Conservation (phyloP, 805 yeast genomes). For the Wickerhamiella occidentalis region DNA sequence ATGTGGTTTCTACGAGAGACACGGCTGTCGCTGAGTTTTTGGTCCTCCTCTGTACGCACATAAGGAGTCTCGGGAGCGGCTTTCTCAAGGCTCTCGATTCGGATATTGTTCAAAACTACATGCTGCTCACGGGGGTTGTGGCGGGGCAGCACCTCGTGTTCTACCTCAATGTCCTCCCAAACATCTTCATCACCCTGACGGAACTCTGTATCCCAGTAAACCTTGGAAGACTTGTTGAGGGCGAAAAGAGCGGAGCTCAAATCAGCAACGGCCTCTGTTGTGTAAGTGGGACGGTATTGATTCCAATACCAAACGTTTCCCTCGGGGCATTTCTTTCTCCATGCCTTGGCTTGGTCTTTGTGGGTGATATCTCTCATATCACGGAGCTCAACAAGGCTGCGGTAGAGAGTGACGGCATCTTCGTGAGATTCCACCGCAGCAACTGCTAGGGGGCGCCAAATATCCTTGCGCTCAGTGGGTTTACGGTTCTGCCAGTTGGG, state of each 20-base stretch:
- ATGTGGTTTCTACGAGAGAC: conserved; percentile 12
- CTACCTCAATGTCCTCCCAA: conserved; percentile 51
- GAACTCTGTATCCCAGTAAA: conserved; percentile 81
- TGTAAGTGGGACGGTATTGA: conserved; percentile 78
- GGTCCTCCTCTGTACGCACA: conserved; percentile 12
- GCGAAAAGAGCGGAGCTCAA: conserved; percentile 57
- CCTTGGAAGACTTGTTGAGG: conserved; percentile 34
- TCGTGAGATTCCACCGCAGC: conserved; percentile 35
- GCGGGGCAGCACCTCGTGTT: conserved; percentile 45
- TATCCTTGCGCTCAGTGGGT: conserved; percentile 69
- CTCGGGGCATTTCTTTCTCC: conserved; percentile 60
- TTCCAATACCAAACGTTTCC: conserved; percentile 81
- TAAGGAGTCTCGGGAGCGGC: conserved; percentile 11
- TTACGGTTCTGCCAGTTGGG: conserved; percentile 84
- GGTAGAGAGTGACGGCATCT: conserved; percentile 58
- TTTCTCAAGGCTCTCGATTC: conserved; percentile 15
- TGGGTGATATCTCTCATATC: conserved; percentile 55
- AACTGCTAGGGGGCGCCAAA: conserved; percentile 86
- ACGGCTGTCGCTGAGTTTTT: conserved; percentile 7
- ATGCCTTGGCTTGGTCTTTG: conserved; percentile 43
- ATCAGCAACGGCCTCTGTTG: conserved; percentile 89
- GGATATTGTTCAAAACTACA: conserved; percentile 44
- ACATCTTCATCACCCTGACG: conserved; percentile 66
- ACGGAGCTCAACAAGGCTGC: conserved; percentile 62
- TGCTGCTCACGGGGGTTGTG: conserved; percentile 55